Percentiles rank a stretch among this genome's conserved stretches.
These are phyloP conservation scores for Boletales sp. DNA, from an alignment of 768 basidiomycete species.

Conservation along the genomic window DNA sequence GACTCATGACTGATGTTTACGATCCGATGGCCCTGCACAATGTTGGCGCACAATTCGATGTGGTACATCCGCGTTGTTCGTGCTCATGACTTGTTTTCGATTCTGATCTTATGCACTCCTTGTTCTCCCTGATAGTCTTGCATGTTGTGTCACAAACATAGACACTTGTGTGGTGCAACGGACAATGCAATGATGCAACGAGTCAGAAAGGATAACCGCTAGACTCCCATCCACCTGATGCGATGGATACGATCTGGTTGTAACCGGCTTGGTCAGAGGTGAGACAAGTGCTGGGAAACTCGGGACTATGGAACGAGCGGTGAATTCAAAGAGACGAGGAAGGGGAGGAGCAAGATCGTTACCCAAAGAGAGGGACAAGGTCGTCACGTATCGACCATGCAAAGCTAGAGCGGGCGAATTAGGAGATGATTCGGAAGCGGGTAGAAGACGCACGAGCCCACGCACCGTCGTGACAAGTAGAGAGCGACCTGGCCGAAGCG, in stretches of 20 bases:
- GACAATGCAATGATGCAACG: no score
- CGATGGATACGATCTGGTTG: slow-evolving; percentile 71
- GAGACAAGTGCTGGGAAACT: slow-evolving; percentile 78
- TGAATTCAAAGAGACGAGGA: slow-evolving; percentile 6
- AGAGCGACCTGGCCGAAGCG: slow-evolving; percentile 62
- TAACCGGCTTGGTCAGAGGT: slow-evolving; percentile 84
- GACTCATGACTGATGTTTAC: no score
- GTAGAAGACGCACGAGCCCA: slow-evolving; percentile 13
- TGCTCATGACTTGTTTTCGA: no score
- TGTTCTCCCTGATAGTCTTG: no score
- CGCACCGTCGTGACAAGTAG: slow-evolving; percentile 73
- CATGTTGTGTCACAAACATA: no score
- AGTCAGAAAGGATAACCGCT: no score
- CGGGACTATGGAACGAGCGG: slow-evolving; percentile 51
- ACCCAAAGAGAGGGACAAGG: slow-evolving; percentile 87
- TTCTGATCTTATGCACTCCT: no score
- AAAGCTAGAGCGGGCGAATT: slow-evolving; percentile 46
- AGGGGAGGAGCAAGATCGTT: slow-evolving; percentile 16
- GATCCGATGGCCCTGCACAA: slow-evolving; percentile 8
- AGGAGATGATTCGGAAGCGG: slow-evolving; percentile 2
- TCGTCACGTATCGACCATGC: slow-evolving; percentile 88
- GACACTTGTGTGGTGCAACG: no score
- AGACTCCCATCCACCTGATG: slow-evolving; percentile 22
- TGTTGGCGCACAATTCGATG: no score
- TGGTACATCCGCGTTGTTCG: no score